Evolutionary conservation across 1,284 basidiomycete species (phyloP), one percentile per base, ranked within the genome.

Genomic region (Phellinidium pouzarii): DNA sequence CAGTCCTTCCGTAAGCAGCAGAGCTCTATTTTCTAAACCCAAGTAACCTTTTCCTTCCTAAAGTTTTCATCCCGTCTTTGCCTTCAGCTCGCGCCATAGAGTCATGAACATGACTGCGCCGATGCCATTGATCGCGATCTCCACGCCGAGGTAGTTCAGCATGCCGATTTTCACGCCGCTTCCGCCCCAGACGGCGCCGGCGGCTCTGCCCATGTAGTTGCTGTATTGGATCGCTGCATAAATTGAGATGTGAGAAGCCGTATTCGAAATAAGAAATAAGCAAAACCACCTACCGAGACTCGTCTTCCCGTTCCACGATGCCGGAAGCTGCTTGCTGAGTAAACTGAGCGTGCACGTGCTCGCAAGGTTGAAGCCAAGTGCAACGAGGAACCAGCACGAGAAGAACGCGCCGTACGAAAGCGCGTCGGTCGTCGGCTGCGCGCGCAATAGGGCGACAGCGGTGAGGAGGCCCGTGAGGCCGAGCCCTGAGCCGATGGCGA

Each of bases 341-440:
- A 84, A 62, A 54, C 80, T 81, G 48, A 84, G 68, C 26, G 84
- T 85, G 47, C 79, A 77, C 1, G 82, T 85, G 59, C 75, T 82
- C 11, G 80, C 76, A 29, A 84, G 68, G 64, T 85, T 85, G 70
- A 85, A 87, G 0, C 84, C 83, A 11, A 86, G 70, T 17, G 83
- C 82, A 20, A 85, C 68, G 23, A 77, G 69, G 70, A 78, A 81
- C 83, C 85, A 87, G 61, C 77, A 81, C 1, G 74, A 67, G 59
- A 79, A 82, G n/a, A 82, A 61, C 17, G 71, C 71, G 2, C 71
- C 76, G 56, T 77, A 81, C 25, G 64, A 71, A 20, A 82, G 65
- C 25, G 61, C 69, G 26, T 29, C 48, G 22, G 40, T 26, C 9
- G 27, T 9, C n/a, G 50, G 48, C 26, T 67, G 59, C 7, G 70